A percentile compares a stretch with the other conserved stretches of the same genome.
phyloP scores from a whole-genome alignment of 768 basidiomycete genomes.

The Leucosporidium scottii region DNA sequence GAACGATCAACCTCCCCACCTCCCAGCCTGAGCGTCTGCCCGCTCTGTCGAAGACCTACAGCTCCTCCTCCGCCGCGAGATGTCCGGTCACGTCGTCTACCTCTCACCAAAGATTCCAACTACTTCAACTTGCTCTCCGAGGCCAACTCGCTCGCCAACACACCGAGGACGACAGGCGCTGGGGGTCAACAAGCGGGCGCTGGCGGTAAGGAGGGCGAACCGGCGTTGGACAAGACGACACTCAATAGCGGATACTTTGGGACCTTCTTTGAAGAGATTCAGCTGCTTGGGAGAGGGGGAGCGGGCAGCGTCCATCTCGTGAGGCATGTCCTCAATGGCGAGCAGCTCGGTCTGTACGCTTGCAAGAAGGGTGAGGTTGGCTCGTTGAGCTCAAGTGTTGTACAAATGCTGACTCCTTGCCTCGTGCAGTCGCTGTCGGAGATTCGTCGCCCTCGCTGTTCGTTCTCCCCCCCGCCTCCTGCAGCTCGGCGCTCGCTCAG shows the following conservation, averaged over 20 bases:
- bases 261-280: constrained; percentile 24
- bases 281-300: constrained; percentile 21
- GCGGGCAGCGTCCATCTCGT: constrained; percentile 26
- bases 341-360: constrained; percentile 29
- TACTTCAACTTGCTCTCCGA: constrained; percentile 30
- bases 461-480: too few relatives aligned
- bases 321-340: constrained; percentile 29
- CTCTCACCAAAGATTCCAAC: not conserved
- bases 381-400: not conserved
- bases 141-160: constrained; percentile 10
- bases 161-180: constrained; percentile 13
- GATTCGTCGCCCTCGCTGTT: constrained; percentile 40
- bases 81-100: not conserved
- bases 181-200: not conserved
- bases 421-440: constrained; percentile 40
- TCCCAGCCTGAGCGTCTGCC: constrained; percentile 1
- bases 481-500: not conserved
- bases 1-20: not conserved
- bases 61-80: not conserved
- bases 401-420: not conserved
- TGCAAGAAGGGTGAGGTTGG: constrained; percentile 27
- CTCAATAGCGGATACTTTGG: constrained; percentile 11
- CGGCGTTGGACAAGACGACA: constrained; percentile 3
- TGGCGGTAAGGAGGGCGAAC: not conserved
- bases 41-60: constrained; percentile 15